Evolutionary conservation across 2,329 filamentous ascomycete species (phyloP).

Genomic region (Spiromastix sp.): DNA sequence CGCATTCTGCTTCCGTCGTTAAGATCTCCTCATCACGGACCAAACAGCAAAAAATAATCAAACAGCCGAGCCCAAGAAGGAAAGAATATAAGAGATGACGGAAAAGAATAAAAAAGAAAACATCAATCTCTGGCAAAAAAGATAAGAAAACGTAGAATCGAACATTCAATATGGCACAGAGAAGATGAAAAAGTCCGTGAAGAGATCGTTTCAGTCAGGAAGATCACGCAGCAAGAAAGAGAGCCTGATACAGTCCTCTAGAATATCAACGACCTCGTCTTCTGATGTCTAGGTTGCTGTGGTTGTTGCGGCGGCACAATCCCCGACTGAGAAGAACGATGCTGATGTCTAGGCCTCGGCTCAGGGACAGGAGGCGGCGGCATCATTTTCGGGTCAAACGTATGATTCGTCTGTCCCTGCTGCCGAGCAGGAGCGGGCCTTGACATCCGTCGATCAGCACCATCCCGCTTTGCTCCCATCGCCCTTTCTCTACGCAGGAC

Average conservation of each 20-base stretch:
- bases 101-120: neutral
- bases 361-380: conserved; percentile 20
- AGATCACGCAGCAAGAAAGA: no score
- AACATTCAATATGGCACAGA: no score
- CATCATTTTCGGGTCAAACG: conserved; percentile 17
- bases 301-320: conserved; percentile 13
- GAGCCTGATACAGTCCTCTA: conserved; percentile 10
- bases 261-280: conserved; percentile 33
- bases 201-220: no score
- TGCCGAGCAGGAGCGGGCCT: conserved; percentile 11
- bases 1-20: no score
- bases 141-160: conserved; percentile 8
- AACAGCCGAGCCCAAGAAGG: neutral
- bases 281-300: conserved; percentile 27
- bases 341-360: conserved; percentile 25
- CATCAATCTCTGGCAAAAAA: conserved; percentile 10
- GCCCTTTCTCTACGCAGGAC: conserved; percentile 42
- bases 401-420: conserved; percentile 12
- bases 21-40: no score
- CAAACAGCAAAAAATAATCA: neutral
- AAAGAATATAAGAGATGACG: neutral
- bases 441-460: conserved; percentile 11
- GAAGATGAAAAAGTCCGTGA: no score
- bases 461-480: conserved; percentile 22
- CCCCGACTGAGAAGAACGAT: conserved; percentile 31